Percentiles rank a stretch among this genome's conserved stretches.
Conservation (phyloP, 768 basidiomycete genomes). For the Solioccasus polychromus region DNA sequence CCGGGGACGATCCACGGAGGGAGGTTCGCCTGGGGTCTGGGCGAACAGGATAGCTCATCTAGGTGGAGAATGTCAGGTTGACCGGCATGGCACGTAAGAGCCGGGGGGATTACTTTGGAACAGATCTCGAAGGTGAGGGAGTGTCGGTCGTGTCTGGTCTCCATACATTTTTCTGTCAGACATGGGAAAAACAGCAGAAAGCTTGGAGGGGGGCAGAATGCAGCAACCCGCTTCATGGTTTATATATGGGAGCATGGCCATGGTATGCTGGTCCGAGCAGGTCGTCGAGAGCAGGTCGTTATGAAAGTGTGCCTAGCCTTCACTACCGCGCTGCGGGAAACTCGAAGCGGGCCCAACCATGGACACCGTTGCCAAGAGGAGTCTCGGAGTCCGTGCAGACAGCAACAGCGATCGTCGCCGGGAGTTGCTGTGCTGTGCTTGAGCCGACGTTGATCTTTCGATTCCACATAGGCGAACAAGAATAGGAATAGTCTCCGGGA, state of each 20-base stretch:
- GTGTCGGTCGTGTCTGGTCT: conserved; percentile 48
- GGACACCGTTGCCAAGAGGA: conserved; percentile 29
- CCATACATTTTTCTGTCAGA: conserved; percentile 25
- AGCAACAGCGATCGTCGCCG: conserved; percentile 36
- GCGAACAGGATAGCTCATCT: conserved; percentile 50
- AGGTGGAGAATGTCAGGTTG: conserved; percentile 1
- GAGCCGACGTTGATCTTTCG: conserved; percentile 29
- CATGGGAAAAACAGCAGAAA: conserved; percentile 23
- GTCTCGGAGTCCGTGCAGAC: conserved; percentile 19
- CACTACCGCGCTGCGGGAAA: conserved; percentile 22
- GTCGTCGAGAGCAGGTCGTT: conserved; percentile 13
- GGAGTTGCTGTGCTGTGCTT: conserved; percentile 30
- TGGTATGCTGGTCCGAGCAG: conserved; percentile 25
- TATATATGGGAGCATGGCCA: conserved; percentile 25
- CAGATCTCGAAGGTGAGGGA: conserved; percentile 70
- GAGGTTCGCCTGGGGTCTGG: conserved; percentile 37
- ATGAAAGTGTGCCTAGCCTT: conserved; percentile 29
- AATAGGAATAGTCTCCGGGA: conserved; percentile 13
- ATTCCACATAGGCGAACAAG: conserved; percentile 3
- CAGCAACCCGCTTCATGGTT: conserved; percentile 6
- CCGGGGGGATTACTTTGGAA: conserved; percentile 49
- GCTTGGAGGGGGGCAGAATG: conserved; percentile 9
- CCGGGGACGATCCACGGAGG: conserved; percentile 45
- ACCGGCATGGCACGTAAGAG: not conserved
- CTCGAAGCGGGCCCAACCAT: conserved; percentile 18